Base-by-base conservation (phyloP, 2,329 filamentous ascomycete genomes). In the Kalaharituber pfeilii region DNA sequence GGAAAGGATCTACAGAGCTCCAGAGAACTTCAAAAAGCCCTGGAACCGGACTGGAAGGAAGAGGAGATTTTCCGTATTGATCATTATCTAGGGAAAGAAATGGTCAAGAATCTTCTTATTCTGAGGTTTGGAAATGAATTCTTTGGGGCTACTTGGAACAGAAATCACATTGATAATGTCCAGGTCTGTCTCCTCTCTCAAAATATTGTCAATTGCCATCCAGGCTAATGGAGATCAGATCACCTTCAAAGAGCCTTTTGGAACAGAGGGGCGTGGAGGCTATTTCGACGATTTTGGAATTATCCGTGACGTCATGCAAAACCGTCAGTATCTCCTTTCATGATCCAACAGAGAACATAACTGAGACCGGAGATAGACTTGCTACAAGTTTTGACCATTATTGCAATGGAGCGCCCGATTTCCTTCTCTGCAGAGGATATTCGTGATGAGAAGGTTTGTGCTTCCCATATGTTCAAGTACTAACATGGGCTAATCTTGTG, bases 251-350 rank as follows among this genome's bases (percentile, higher is more conserved):
- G 91, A 98, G 74, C 91, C 91, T 6, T 98, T 98, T 66, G 93
- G 91, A 64, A 98, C 91, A 22, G 91, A 98, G 70, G 93, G 91
- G 53, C 85, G 91, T 67, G 91, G 93, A 60, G 91, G 91, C 54
- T 98, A 98, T 75, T 98, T 98, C 68, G 93, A 98, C 67, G 91
- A 98, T 73, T 98, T 98, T 65, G 93, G 91, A 67, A 98, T 98
- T 70, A 87, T 98, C 66, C 87, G 93, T 68, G 93, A 98, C 74
- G 91, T 98, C 63, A 96, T 98, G 91, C 91, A 98, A 73, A 98
- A 98, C 76, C 91, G 33, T 39, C 15, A 74, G 77, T 65, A 63
- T 74, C 20, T 24, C 11, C n/a, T n/a, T 29, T 30, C 15, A 3
- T 39, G 39, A 24, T 29, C 29, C 15, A 27, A 36, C 28, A 9